Evolutionary conservation across 2,329 filamentous ascomycete species (phyloP).

Genomic region (Didymella glomerata): DNA sequence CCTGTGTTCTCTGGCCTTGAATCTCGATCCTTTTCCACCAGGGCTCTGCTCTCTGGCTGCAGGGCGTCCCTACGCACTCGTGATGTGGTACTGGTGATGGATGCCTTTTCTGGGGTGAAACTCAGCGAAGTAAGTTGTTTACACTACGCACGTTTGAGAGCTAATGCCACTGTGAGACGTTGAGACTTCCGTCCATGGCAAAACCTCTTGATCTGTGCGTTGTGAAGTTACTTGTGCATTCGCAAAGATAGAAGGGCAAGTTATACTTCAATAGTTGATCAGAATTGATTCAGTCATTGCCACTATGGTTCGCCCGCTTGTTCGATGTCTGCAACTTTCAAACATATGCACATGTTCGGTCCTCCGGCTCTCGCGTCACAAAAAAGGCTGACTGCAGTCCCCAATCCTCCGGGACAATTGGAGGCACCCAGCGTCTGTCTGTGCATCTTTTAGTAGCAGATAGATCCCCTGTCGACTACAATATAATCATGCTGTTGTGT

Average conservation of each 20-base stretch:
- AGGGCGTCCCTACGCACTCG: neutral
- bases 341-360: too few species aligned
- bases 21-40: neutral
- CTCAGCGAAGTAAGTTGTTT: neutral
- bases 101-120: neutral
- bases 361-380: too few species aligned
- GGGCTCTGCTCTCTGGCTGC: neutral
- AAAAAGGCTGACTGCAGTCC: too few species aligned
- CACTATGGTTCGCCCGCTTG: too few species aligned
- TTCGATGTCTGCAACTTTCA: too few species aligned
- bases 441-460: too few species aligned
- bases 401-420: too few species aligned
- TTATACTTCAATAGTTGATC: neutral
- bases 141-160: neutral
- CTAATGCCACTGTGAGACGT: slow-evolving; percentile 5
- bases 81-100: slow-evolving; percentile 4
- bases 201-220: neutral
- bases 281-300: neutral
- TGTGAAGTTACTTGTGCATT: neutral
- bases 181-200: slow-evolving; percentile 1
- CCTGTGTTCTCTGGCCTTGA: neutral
- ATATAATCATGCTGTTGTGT: too few species aligned
- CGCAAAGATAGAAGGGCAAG: neutral
- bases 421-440: too few species aligned
- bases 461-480: too few species aligned